phyloP scores from a whole-genome alignment of 2,329 filamentous ascomycete genomes.

The Aspergillus spinulosporus region DNA sequence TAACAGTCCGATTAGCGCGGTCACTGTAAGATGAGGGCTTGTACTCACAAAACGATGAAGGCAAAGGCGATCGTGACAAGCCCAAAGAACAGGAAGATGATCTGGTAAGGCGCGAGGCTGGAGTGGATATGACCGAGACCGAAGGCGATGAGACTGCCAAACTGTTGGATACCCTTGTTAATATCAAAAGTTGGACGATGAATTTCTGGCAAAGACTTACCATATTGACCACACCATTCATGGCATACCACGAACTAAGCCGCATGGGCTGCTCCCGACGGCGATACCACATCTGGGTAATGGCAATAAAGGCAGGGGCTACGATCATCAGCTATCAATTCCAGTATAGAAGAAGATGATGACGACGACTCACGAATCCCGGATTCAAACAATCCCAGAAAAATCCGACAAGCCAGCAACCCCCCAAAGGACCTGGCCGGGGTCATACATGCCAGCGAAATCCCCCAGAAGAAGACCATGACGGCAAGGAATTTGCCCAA shows the following conservation, averaged over 20 bases:
- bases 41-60: slow-evolving; percentile 48
- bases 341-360: neutral
- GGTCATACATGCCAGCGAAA: slow-evolving; percentile 54
- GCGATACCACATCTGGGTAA: slow-evolving; percentile 59
- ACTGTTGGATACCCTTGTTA: slow-evolving; percentile 19
- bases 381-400: slow-evolving; percentile 60
- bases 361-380: slow-evolving; percentile 32
- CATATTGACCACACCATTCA: slow-evolving; percentile 58
- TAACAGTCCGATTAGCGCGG: neutral
- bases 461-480: slow-evolving; percentile 55
- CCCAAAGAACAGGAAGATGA: slow-evolving; percentile 42
- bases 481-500: slow-evolving; percentile 60
- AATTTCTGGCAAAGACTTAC: slow-evolving; percentile 27
- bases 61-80: slow-evolving; percentile 55
- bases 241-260: slow-evolving; percentile 55
- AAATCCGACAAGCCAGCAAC: slow-evolving; percentile 55
- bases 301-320: slow-evolving; percentile 54
- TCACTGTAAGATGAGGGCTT: too few species aligned
- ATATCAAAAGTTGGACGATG: neutral
- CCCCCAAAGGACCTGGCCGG: slow-evolving; percentile 53
- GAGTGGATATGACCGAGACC: slow-evolving; percentile 53
- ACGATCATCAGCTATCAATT: neutral
- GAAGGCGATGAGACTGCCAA: slow-evolving; percentile 57
- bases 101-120: slow-evolving; percentile 53
- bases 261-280: slow-evolving; percentile 54